Evolutionary conservation across 805 yeast species (phyloP), one percentile per base, ranked within the genome.

Genomic region (Lipomyces japonicus): DNA sequence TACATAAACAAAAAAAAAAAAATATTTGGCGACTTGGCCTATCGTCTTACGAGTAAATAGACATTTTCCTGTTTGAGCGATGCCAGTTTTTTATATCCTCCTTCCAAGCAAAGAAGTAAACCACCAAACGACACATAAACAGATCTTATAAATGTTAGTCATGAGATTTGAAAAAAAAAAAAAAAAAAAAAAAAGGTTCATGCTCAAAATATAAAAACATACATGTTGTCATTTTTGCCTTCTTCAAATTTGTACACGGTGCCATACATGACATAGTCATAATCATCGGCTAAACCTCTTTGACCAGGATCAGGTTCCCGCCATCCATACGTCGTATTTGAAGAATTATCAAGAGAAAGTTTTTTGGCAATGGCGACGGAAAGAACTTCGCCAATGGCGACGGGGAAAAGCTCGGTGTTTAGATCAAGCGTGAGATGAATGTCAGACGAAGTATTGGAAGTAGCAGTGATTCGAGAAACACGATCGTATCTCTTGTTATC

Each of bases 221-320:
- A 69, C 64, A 74, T 72, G 59, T 73, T 71, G 55, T 76, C 79
- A 58, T 79, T 79, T 38, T 75, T 74, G 55, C 83, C 79, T 71
- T 93, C 98, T 68, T 91, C 96, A 65, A 93, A 93, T 68, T 91
- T 90, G 75, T 93, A 93, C 40, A 93, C 95, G 4, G 96, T 89
- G 47, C 98, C 98, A 67, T 90, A 82, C 97, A 93, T 91, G 59
- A 93, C 97, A 63, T 93, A 93, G 68, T 91, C 97, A 72, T 89
- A 91, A 65, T 93, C 97, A 67, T 91, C 97, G 59, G 96, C 96
- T 63, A 91, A 75, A 4, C 95, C 79, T 64, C 84, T 79, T 60
- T 89, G 96, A 51, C 83, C 86, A 10, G 85, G 77, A 68, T 78
- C 85, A 39, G 96, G 95, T 6, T 86, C 88, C 67, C 89, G 77